Conservation (phyloP, 2,329 filamentous ascomycete genomes). For the Aspergillus sp. region DNA sequence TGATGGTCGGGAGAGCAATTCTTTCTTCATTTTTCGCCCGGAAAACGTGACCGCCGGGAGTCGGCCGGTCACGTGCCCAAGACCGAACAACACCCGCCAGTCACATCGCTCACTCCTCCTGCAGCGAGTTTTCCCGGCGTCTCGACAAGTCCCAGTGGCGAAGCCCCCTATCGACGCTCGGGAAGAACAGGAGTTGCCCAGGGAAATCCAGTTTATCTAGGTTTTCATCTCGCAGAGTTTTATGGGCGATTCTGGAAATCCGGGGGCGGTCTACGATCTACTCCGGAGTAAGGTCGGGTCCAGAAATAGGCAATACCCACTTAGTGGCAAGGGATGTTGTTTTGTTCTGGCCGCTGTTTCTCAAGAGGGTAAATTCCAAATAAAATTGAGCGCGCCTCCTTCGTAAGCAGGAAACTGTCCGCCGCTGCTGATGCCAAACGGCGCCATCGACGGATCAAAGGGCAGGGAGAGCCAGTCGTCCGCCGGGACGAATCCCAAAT, state of each 20-base stretch:
- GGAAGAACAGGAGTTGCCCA: neutral
- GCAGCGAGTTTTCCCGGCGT: neutral
- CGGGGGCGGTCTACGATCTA: neutral
- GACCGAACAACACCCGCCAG: neutral
- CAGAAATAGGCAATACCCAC: neutral
- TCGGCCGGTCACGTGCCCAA: conserved; percentile 15
- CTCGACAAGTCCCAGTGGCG: neutral
- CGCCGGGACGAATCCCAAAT: conserved; percentile 29
- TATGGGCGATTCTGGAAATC: neutral
- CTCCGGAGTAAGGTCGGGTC: neutral
- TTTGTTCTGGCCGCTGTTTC: neutral
- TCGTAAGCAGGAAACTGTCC: conserved; percentile 41
- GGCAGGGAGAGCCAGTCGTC: conserved; percentile 44
- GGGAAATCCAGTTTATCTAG: neutral
- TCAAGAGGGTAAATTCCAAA: conserved; percentile 43
- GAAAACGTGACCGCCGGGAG: conserved; percentile 18
- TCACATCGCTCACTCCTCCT: neutral
- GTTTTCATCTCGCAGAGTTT: neutral
- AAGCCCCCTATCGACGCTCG: neutral
- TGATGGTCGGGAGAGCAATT: neutral
- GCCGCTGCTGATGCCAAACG: conserved; percentile 37
- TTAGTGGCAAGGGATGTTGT: neutral
- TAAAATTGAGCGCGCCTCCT: conserved; percentile 40
- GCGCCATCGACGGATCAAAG: conserved; percentile 45
- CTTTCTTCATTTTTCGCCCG: conserved; percentile 18